Base-by-base conservation (phyloP, 2,329 filamentous ascomycete genomes). In the Phialophora chinensis region DNA sequence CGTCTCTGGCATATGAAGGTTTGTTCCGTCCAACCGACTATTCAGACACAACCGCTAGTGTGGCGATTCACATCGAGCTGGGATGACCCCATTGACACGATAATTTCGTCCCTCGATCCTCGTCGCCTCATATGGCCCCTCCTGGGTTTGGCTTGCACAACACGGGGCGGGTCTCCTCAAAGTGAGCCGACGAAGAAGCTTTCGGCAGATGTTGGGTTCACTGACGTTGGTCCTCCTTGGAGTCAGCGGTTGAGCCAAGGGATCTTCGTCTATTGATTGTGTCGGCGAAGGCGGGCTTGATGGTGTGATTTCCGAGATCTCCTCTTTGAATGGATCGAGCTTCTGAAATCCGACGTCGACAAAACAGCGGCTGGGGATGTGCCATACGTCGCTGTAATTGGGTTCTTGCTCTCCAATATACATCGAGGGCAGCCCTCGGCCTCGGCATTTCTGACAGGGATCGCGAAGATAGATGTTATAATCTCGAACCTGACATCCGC, bases 351-450 rank as follows among this genome's bases (percentile, higher is more conserved):
- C 71, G 57, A 67, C 61, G 50, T 73, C 70, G 57, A 69, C 57
- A 25, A 73, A 73, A 38, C 70, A 72, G 23, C 67, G 62, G 47
- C 42, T 65, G 23, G 70, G 70, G n/a, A 73, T 63, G 50, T 72
- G 56, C 71, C 71, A 72, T 23, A 33, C 17, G 11, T 70, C 60
- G n/a, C 68, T 49, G 54, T 55, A 56, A 2, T 27, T 56, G n/a
- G 42, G 44, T 20, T 63, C 31, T 10, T 57, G 23, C 5, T 29
- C 33, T 47, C 53, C 42, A 14, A 7, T 38, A 27, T 33, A 42
- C 23, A 50, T 23, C n/a, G 60, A 49, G 14, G 52, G 4, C n/a
- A 49, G 20, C 23, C 61, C 58, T 6, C 49, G 63, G 33, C 55
- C 56, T 53, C 52, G 20, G 66, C 68, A 66, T n/a, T 67, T 63